phyloP scores from a whole-genome alignment of 345 rosid species.

The Citrus sp. region DNA sequence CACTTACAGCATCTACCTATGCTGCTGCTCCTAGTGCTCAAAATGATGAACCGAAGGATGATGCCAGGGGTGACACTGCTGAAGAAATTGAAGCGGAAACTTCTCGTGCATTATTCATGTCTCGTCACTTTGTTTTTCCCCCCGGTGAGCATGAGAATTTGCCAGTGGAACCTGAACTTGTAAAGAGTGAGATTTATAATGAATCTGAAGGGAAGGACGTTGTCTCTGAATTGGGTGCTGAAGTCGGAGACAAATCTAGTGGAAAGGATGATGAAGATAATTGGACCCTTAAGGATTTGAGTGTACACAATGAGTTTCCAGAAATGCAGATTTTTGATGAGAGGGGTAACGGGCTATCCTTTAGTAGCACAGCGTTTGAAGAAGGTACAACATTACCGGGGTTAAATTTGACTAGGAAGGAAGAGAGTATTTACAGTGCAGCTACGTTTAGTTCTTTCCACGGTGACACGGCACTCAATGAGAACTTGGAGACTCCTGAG shows the following conservation, averaged over 20 bases:
- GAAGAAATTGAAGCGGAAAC: slow-evolving; percentile 46
- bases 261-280: slow-evolving; percentile 59
- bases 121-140: slow-evolving; percentile 75
- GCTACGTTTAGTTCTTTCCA: slow-evolving; percentile 48
- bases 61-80: slow-evolving; percentile 26
- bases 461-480: slow-evolving; percentile 44
- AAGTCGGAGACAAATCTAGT: slow-evolving; percentile 38
- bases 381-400: slow-evolving; percentile 36
- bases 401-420: slow-evolving; percentile 33
- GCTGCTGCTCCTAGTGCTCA: slow-evolving; percentile 85
- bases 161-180: slow-evolving; percentile 39
- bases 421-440: slow-evolving; percentile 47
- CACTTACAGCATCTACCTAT: slow-evolving; percentile 89
- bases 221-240: slow-evolving; percentile 30
- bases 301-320: slow-evolving; percentile 50
- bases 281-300: slow-evolving; percentile 49
- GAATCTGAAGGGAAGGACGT: slow-evolving; percentile 39
- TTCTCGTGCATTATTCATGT: slow-evolving; percentile 67
- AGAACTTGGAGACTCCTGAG: slow-evolving; percentile 30
- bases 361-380: slow-evolving; percentile 35
- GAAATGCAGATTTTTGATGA: slow-evolving; percentile 43
- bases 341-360: slow-evolving; percentile 30
- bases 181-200: slow-evolving; percentile 30
- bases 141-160: slow-evolving; percentile 68
- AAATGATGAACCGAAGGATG: slow-evolving; percentile 40